Base-by-base conservation (phyloP, 805 yeast genomes). In the Candida xiaguanensis region DNA sequence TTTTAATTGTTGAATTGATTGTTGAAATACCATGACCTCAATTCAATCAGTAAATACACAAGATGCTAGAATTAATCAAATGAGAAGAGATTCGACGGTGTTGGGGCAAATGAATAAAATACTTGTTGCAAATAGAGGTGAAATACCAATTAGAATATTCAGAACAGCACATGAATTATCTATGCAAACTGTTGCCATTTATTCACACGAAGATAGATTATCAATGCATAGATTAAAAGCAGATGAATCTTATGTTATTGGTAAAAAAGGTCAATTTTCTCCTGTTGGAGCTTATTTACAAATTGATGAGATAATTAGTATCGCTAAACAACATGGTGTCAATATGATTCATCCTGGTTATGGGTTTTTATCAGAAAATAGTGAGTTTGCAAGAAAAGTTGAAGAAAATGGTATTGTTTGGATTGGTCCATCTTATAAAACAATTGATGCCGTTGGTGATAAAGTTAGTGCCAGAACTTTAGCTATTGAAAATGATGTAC, bases 101-200 rank as follows among this genome's bases (percentile, higher is more conserved):
- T 52, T 69, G 48, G 75, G 74, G 36, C 67, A 65, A 41, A 63
- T 65, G 70, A 65, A 67, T 62, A 80, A 80, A 70, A 77, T 85
- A 56, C 68, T 85, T 46, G 93, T 85, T 29, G 91, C 91, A 48
- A 84, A 83, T 69, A 72, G 93, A 68, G 93, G 91, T 53, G 91
- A 85, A 63, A 84, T 84, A 52, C 91, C 91, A 31, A 82, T 83
- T 56, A 69, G 93, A 67, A 90, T 91, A 61, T 91, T 91, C 68
- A 79, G 99, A 68, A 83, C 97, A 26, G 99, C 99, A 45, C 99
- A 93, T 67, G 99, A 91, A 66, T 74, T 91, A 56, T 85, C 95
- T 16, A 87, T 93, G 95, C 89, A 86, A 57, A 90, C 99, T 0
- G 96, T 93, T 30, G 99, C 98, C 33, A 84, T 91, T 58, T 91